Evolutionary conservation across 495 filamentous ascomycete genomes (phyloP).

Genomic region (Daldinia decipiens): DNA sequence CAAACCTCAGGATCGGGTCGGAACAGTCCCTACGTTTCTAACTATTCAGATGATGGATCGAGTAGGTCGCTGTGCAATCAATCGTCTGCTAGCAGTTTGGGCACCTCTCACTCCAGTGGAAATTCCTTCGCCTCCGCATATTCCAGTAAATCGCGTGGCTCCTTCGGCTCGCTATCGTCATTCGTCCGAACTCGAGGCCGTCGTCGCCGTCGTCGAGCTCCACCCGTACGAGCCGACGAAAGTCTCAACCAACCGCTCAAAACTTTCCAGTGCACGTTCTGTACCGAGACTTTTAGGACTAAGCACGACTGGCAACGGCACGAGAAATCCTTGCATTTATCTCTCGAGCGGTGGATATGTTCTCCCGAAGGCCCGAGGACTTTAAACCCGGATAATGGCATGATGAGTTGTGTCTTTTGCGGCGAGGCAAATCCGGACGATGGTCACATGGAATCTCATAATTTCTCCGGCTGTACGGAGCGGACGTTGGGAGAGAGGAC

Average conservation of each 20-base stretch:
- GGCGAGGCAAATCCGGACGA: conserved; percentile 65
- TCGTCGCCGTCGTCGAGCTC: conserved; percentile 71
- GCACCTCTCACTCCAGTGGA: conserved; percentile 74
- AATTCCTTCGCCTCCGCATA: conserved; percentile 78
- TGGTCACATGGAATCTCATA: conserved; percentile 75
- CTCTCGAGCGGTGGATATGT: conserved; percentile 83
- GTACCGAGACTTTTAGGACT: conserved; percentile 79
- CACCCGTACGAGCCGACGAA: conserved; percentile 43
- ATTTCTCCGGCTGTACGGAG: conserved; percentile 73
- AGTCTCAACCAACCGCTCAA: conserved; percentile 53
- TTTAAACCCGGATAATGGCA: conserved; percentile 58
- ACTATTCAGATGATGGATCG: conserved; percentile 72
- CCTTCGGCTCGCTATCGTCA: conserved; percentile 72
- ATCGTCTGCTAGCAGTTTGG: conserved; percentile 77
- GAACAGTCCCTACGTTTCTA: conserved; percentile 63
- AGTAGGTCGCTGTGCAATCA: conserved; percentile 73
- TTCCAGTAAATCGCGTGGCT: conserved; percentile 73
- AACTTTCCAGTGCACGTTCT: conserved; percentile 87
- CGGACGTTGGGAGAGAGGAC: conserved; percentile 72
- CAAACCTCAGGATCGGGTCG: conserved; percentile 53
- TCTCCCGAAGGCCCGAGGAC: conserved; percentile 71
- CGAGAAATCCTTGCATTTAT: conserved; percentile 82
- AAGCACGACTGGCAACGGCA: conserved; percentile 89
- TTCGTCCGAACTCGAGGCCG: conserved; percentile 65
- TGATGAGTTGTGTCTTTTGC: conserved; percentile 74